Percentiles rank a stretch among this genome's conserved stretches.
Conservation (phyloP, 192 early-diverging fungal species). For the Oehlia diaphana region DNA sequence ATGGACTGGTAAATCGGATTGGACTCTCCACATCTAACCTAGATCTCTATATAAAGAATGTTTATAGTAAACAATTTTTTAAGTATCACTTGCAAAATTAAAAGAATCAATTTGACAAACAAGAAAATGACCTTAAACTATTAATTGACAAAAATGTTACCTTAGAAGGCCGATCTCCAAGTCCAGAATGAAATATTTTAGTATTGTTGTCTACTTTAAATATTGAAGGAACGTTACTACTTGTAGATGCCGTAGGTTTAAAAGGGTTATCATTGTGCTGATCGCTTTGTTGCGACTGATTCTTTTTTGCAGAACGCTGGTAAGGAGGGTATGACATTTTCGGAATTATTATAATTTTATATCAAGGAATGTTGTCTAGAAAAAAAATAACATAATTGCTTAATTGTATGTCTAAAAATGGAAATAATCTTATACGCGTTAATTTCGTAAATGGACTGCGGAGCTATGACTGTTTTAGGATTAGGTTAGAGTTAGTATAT, state of each 20-base stretch:
- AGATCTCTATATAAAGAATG: neutral
- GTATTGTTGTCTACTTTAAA: neutral
- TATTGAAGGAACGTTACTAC: neutral
- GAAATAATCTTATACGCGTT: too few relatives aligned
- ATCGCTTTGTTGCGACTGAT: neutral
- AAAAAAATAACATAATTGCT: neutral
- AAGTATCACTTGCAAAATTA: neutral
- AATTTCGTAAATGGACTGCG: too few relatives aligned
- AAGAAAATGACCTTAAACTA: neutral
- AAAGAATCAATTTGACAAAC: neutral
- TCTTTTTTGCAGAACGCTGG: slow-evolving; percentile 1
- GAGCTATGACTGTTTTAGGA: too few relatives aligned
- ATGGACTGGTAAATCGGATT: neutral
- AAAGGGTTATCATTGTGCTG: neutral
- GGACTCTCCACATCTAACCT: neutral
- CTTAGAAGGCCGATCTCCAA: neutral
- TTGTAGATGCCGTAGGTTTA: neutral
- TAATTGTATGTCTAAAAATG: too few relatives aligned
- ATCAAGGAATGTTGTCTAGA: neutral
- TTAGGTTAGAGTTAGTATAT: too few relatives aligned
- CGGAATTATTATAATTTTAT: neutral
- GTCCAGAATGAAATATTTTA: neutral
- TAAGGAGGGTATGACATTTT: slow-evolving; percentile 9
- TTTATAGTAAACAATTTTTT: too few relatives aligned
- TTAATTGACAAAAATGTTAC: neutral